Evolutionary conservation across 1,284 basidiomycete species (phyloP), one percentile per base, ranked within the genome.

Genomic region (Trametes versicolor): DNA sequence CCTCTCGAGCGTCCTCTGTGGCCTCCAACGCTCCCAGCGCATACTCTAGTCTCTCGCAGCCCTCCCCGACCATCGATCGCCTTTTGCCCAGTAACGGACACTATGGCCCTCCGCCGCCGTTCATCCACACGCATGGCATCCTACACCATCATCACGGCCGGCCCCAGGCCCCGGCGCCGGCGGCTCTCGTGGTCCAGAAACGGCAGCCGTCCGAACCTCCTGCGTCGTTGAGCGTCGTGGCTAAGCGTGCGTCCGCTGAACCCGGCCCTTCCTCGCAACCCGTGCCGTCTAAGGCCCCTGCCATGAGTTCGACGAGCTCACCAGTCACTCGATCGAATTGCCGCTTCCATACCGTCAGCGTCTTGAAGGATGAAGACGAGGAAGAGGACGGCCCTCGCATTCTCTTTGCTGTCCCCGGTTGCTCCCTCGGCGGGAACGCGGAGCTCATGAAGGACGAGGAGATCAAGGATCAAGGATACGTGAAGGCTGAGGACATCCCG

Each of bases 371-470:
- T 32, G 29, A 32, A 56, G 85, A 87, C 63, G 77, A 48, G 23
- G 41, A 49, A 6, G 50, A 50, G 13, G 19, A 79, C 48, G 83
- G 83, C 2, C 81, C 80, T 32, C 82, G 84, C 12, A 75, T 87
- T 17, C 82, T 70, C 67, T 91, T 91, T 75, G 80, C 89, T 27
- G 87, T 90, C 10, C 89, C 89, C 0, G 88, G 88, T 2, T 91
- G 89, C 68, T 85, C 88, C 19, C 80, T 91, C 49, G 82, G 81
- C 34, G 82, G 81, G 37, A 81, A 90, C 67, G 69, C 70, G 32
- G 82, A 86, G 66, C 73, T 90, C 43, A 88, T 90, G 76, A 72
- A 82, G 36, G 82, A 87, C 50, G 83, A 89, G 66, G 80, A 86
- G 23, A 89, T 90, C 54, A 71, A 79, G 62, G 88, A 90, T 67